Conservation (phyloP, 2,329 filamentous ascomycete species). For the Hypoxylon sp. region DNA sequence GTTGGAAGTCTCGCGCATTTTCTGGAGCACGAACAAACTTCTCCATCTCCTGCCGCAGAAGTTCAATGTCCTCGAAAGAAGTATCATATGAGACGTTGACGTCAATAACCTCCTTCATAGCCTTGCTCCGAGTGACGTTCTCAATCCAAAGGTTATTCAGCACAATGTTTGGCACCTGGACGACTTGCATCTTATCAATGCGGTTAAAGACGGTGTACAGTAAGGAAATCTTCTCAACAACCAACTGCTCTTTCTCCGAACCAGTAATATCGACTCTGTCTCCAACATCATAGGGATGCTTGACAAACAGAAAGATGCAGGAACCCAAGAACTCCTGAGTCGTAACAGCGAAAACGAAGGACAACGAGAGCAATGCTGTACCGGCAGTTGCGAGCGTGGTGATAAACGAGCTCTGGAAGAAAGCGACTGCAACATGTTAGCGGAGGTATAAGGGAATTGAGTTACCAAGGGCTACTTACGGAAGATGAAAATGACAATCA, state of each 20-base stretch:
- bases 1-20: slow-evolving; percentile 91
- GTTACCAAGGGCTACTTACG: slow-evolving; percentile 61
- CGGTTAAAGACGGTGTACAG: slow-evolving; percentile 93
- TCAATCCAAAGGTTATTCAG: slow-evolving; percentile 96
- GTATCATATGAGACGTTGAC: slow-evolving; percentile 90
- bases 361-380: slow-evolving; percentile 92
- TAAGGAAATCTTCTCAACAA: slow-evolving; percentile 94
- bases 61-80: slow-evolving; percentile 88
- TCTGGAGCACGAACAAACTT: slow-evolving; percentile 86
- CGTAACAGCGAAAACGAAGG: slow-evolving; percentile 94
- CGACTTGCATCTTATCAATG: slow-evolving; percentile 83
- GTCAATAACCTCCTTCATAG: slow-evolving; percentile 88
- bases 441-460: no score
- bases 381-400: slow-evolving; percentile 90
- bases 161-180: slow-evolving; percentile 89
- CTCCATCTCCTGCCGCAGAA: slow-evolving; percentile 87
- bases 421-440: slow-evolving; percentile 71
- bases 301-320: slow-evolving; percentile 98
- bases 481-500: slow-evolving; percentile 88
- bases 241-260: slow-evolving; percentile 71
- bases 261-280: slow-evolving; percentile 87
- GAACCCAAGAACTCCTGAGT: slow-evolving; percentile 97
- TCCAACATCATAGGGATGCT: slow-evolving; percentile 96
- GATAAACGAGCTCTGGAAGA: slow-evolving; percentile 88
- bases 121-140: slow-evolving; percentile 90